Base-by-base conservation (phyloP, 2,329 filamentous ascomycete species). In the Corynespora cassiicola region DNA sequence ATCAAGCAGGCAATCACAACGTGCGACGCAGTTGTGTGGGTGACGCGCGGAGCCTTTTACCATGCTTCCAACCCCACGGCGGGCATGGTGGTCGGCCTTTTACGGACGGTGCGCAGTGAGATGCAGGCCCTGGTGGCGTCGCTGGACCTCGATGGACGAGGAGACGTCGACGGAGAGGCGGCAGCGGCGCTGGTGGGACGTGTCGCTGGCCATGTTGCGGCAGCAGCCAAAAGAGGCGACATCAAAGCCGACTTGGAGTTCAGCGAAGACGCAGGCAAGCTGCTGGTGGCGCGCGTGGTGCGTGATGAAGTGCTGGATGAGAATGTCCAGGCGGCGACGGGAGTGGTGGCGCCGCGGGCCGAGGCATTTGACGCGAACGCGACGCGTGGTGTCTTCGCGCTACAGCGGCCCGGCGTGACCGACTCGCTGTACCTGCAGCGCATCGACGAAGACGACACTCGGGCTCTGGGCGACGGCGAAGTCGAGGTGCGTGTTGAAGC, bases 31-130 rank as follows among this genome's bases (percentile, higher is more conserved):
- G 29, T 31, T 7, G 6, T 31, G 7, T 31, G 29, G 29, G 29
- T 41, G 25, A 12, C 25, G n/a, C 25, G 25, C 7, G 25, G 25
- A 27, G 25, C 25, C 25, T 27, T 27, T 15, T 12, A 12, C n/a
- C n/a, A 27, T 11, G 25, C 25, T 12, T 12, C 25, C 6, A 27
- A 27, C n/a, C 25, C 25, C n/a, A 27, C n/a, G 25, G 25, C 25
- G 25, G 22, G 24, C 33, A 36, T 36, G 33, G 24, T 15, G 10
- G 24, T 27, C 15, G 33, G 33, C 10, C n/a, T 36, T 5, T 15
- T 25, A n/a, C 22, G 33, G 17, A 27, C 21, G 11, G 19, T 36
- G 15, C 33, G 33, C 16, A 27, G 25, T 27, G 25, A 27, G 25
- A 27, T 27, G 25, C 25, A 27, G 25, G 25, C 25, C n/a, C 16